Evolutionary conservation across 345 rosid species (phyloP).

Genomic region (Litchi chinensis): DNA sequence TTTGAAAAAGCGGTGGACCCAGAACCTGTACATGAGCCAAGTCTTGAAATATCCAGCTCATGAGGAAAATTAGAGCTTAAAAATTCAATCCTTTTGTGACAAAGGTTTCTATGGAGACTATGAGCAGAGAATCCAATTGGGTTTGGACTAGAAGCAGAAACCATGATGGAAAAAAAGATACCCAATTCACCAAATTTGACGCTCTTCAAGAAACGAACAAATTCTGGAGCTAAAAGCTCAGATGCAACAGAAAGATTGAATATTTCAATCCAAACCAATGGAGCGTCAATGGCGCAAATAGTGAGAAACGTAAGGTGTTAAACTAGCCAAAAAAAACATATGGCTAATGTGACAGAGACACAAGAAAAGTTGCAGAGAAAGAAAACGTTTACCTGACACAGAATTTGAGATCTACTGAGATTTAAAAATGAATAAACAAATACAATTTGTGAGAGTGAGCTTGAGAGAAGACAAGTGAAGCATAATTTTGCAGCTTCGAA

Average conservation of each 20-base stretch:
- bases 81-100: slow-evolving; percentile 28
- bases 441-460: background rate
- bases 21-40: slow-evolving; percentile 32
- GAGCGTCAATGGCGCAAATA: background rate
- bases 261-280: background rate
- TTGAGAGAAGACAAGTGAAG: slow-evolving; percentile 13
- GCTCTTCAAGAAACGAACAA: background rate
- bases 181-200: slow-evolving; percentile 29
- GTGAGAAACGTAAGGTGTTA: background rate
- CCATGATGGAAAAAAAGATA: slow-evolving; percentile 45
- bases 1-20: slow-evolving; percentile 32
- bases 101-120: slow-evolving; percentile 30
- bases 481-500: background rate
- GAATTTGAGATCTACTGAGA: background rate
- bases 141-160: slow-evolving; percentile 47
- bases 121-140: slow-evolving; percentile 47
- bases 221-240: background rate
- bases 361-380: background rate
- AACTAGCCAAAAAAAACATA: background rate
- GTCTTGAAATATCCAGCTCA: slow-evolving; percentile 36
- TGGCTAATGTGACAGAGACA: background rate
- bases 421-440: background rate
- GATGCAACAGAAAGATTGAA: background rate
- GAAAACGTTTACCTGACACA: background rate
- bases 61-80: slow-evolving; percentile 37